Base-by-base conservation (phyloP, 768 basidiomycete genomes). In the Glaciozyma antarctica region DNA sequence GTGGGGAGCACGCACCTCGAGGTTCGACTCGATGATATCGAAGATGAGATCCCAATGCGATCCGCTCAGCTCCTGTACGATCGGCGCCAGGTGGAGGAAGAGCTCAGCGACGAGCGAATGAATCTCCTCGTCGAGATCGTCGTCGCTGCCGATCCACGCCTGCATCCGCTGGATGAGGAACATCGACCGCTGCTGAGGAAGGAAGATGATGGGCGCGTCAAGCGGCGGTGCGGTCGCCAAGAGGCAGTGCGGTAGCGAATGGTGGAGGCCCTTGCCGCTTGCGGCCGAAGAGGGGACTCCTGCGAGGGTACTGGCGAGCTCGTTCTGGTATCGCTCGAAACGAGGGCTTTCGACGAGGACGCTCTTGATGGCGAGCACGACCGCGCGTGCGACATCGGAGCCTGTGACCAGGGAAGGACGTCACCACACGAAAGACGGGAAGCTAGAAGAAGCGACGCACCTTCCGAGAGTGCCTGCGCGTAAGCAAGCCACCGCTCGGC, bases 1-100 rank as follows among this genome's bases (percentile, higher is more conserved):
- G 30, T 65, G 28, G 34, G 38, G 12, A 41, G 55, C 21, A 72
- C 81, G 52, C 62, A 90, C 90, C 82, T 97, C 93, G 4, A 98
- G 79, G 72, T 88, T 89, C 64, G 81, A 87, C 76, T 94, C 92
- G 17, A 94, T 74, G 21, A 97, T 76, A 74, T 97, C 92, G 75
- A 89, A 93, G 7, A 92, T 84, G 43, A 92, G 82, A 57, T 90
- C 88, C 95, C 95, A 99, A 76, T 98, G 95, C 0, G 82, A 79
- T 0, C 94, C 95, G 19, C 84, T 79, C 2, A 94, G 81, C 73
- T 84, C 88, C 76, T 97, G 91, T 65, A 98, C 77, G 61, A 97
- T 86, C 3, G 93, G 92, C 2, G 85, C 88, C 2, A 97, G 79
- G 62, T 86, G 81, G 52, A 81, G 77, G 74, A 90, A 88, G 5